Base-by-base conservation (phyloP, 805 yeast species). In the Ogataea nonfermentans region DNA sequence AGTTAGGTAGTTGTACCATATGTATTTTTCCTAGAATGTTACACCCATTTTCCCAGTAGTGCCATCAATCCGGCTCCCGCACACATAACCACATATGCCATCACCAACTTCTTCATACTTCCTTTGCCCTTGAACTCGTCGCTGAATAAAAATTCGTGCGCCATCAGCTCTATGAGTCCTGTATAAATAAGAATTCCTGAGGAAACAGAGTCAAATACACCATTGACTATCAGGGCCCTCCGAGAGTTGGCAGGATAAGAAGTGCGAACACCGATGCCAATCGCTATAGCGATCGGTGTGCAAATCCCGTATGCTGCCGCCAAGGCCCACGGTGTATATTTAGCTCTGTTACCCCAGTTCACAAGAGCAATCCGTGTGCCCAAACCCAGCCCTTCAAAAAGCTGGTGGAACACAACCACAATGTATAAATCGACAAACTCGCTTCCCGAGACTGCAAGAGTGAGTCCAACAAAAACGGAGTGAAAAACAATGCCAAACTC, bases 401-500 rank as follows among this genome's bases (percentile, higher is more conserved):
- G 70, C 62, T 86, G 95, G 59, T 87, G 89, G 70, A 78, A 79
- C 4, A 80, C 75, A 30, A 74, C 48, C n/a, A 74, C 95, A 46
- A 82, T 73, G 60, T 82, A 85, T 35, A 86, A 66, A 5, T 85
- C 74, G 43, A 68, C 74, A 56, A 85, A 86, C 57, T 83, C 91
- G 2, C 77, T 82, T 34, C 90, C 93, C 4, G 93, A 69, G 12
- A 84, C 84, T 2, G 93, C 85, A 32, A 86, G 67, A 0, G 93
- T 73, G 36, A 87, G 67, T 17, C 95, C 95, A 41, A 87, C 74
- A 53, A 87, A 84, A 3, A 87, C 76, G 3, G 95, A 87, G 62
- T 87, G 95, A 69, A 86, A 84, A 23, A 87, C 62, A 30, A 87
- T 72, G 54, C 95, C 95, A 49, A 83, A 82, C 59, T 86, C 95